phyloP scores from a whole-genome alignment of 1,284 basidiomycete genomes.

The Sporisorium scitamineum region DNA sequence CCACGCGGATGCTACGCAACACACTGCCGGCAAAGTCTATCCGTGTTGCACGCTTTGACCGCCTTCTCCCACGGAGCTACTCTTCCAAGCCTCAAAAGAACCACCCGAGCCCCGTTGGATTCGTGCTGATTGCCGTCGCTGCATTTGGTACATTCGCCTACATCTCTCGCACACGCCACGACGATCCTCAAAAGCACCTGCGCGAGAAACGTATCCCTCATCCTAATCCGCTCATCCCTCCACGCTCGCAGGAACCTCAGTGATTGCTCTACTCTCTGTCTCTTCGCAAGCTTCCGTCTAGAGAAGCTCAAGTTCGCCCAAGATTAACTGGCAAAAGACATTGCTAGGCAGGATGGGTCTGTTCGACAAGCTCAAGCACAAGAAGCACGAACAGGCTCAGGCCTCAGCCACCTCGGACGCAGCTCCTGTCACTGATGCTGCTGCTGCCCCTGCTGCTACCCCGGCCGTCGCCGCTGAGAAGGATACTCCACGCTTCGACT shows the following conservation, averaged over 20 bases:
- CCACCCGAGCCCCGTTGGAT: conserved; percentile 60
- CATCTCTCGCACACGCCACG: conserved; percentile 52
- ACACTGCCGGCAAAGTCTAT: conserved; percentile 15
- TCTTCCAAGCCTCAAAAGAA: conserved; percentile 33
- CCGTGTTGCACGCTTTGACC: conserved; percentile 37
- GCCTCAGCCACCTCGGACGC: background rate
- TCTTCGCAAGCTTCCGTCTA: conserved; percentile 14
- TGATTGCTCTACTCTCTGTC: conserved; percentile 8
- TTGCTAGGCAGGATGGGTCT: conserved; percentile 53
- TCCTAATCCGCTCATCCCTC: conserved; percentile 65
- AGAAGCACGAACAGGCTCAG: conserved; percentile 29
- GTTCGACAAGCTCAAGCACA: conserved; percentile 48
- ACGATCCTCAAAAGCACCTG: conserved; percentile 53
- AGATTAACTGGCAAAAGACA: conserved; percentile 51
- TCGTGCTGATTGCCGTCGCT: conserved; percentile 48
- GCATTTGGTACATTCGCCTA: conserved; percentile 62
- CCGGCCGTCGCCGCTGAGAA: conserved; percentile 4
- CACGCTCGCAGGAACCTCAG: conserved; percentile 51
- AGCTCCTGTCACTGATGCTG: conserved; percentile 8
- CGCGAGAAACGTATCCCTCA: conserved; percentile 61
- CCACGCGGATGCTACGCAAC: conserved; percentile 32
- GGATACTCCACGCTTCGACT: conserved; percentile 75
- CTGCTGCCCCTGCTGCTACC: conserved; percentile 4
- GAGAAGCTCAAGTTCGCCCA: conserved; percentile 33
- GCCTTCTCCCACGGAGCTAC: conserved; percentile 22